A percentile compares a stretch with the other conserved stretches of the same genome.
phyloP scores from a whole-genome alignment of 768 basidiomycete species.

The Trametopsis cervina region DNA sequence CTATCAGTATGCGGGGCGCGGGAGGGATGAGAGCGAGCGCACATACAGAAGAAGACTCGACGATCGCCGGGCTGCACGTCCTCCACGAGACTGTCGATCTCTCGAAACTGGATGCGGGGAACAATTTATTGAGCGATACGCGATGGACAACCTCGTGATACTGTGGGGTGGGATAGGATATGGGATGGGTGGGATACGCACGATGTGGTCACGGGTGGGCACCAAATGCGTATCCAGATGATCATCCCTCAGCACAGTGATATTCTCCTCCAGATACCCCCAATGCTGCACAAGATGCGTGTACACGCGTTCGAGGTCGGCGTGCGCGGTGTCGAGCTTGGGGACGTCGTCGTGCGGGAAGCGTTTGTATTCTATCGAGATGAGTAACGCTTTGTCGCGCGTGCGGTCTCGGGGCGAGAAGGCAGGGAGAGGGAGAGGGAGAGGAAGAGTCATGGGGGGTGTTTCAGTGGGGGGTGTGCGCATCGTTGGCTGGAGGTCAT shows the following conservation, averaged over 20 bases:
- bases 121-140: too few species aligned
- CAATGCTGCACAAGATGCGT: conserved; percentile 9
- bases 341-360: neutral
- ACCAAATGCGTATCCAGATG: neutral
- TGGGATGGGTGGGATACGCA: too few species aligned
- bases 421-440: too few species aligned
- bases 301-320: conserved; percentile 10
- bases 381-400: conserved; percentile 13
- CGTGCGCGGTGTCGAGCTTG: conserved; percentile 7
- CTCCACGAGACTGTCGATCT: conserved; percentile 12
- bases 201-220: conserved; percentile 14
- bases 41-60: conserved; percentile 22
- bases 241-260: conserved; percentile 14
- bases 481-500: too few species aligned
- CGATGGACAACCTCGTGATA: too few species aligned
- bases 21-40: too few species aligned
- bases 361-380: conserved; percentile 12
- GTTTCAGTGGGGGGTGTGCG: too few species aligned
- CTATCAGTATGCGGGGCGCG: neutral
- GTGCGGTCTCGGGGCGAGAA: conserved; percentile 1
- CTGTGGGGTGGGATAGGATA: too few species aligned
- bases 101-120: conserved; percentile 13
- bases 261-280: conserved; percentile 9
- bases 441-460: too few species aligned
- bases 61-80: conserved; percentile 18